Percentiles rank a stretch among this genome's conserved stretches.
Evolutionary conservation across 148 eudicot genomes (phyloP).

Genomic region (Gaultheria prostrata): DNA sequence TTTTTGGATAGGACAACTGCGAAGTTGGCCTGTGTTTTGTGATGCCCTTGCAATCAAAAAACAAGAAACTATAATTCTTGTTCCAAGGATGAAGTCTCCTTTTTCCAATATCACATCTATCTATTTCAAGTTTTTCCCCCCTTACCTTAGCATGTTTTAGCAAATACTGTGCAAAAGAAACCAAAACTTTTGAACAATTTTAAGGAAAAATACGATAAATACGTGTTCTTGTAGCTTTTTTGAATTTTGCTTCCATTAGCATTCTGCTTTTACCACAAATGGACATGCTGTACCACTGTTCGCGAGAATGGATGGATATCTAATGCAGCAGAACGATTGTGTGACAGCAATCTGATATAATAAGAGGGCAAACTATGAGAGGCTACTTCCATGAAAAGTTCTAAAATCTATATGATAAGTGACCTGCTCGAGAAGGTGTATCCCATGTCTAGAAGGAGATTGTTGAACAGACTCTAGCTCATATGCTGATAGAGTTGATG

Average conservation of each 20-base stretch:
- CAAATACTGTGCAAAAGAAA: no score
- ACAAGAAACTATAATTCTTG: background rate
- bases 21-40: conserved; percentile 8
- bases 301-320: conserved; percentile 20
- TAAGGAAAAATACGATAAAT: background rate
- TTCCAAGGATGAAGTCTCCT: background rate
- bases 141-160: background rate
- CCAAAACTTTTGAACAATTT: background rate
- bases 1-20: background rate
- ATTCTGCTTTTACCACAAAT: conserved; percentile 11
- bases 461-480: no score
- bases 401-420: no score
- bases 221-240: background rate
- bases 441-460: no score
- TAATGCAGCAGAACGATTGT: conserved; percentile 23
- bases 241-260: conserved; percentile 12
- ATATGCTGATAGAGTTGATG: no score
- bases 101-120: background rate
- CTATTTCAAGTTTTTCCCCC: background rate
- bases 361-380: conserved; percentile 17
- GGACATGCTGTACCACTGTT: conserved; percentile 8
- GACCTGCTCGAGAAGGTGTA: no score
- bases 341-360: conserved; percentile 15
- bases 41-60: background rate
- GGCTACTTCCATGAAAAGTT: conserved; percentile 17